Base-by-base conservation (phyloP, 768 basidiomycete genomes). In the Astraeus odoratus region DNA sequence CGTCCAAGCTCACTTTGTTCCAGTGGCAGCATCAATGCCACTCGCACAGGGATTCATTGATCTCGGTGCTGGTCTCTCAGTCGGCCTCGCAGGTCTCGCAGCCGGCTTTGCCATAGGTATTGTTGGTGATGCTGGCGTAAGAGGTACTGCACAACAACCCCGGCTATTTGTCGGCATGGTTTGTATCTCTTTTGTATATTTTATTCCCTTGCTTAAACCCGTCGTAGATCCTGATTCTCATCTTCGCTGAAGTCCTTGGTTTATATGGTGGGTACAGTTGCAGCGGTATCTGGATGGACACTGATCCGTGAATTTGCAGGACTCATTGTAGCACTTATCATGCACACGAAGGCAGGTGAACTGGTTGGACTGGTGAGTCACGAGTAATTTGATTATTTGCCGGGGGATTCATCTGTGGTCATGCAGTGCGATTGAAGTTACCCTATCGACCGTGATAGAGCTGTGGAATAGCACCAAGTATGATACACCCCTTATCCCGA, bases 61-160 rank as follows among this genome's bases (percentile, higher is more conserved):
- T 57, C 86, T 96, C 48, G 93, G 92, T 60, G 93, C 92, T 34
- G 93, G 93, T 63, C 80, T 95, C 39, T 78, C 90, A 1, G 90
- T 94, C 58, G 91, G 92, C 56, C 81, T 91, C 41, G 89, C 94
- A 34, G 95, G 95, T 76, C 79, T 99, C 29, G 89, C 93, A 41
- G 95, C 95, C 49, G 96, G 96, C 40, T 95, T 97, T 54, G 96
- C 96, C 50, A 84, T 99, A 60, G 96, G 96, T 47, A 97, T 98
- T 61, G 96, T 98, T 47, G 96, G 96, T 62, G 96, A 99, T 64
- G 94, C 95, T 49, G 95, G 96, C 76, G 96, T 98, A 23, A 76
- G 96, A 37, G 96, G 95, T 48, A 96, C 94, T 43, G 95, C 94
- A 37, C 95, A 97, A 67, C 94, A 98, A 70, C 90, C 92, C 42